Conservation (phyloP, 2,329 filamentous ascomycete genomes). For the Clonostachys sp. region DNA sequence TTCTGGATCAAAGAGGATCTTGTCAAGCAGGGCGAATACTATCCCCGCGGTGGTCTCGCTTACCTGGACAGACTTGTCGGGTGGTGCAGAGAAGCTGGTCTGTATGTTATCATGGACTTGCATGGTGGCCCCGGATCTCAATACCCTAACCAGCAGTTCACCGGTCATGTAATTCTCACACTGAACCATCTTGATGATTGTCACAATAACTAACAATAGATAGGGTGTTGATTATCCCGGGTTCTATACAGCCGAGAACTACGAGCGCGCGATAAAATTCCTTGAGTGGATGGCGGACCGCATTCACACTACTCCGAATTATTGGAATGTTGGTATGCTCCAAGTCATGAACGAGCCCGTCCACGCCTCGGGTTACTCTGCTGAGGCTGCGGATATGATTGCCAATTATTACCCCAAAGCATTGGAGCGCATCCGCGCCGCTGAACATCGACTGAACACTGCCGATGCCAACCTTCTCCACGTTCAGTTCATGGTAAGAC, state of each 20-base stretch:
- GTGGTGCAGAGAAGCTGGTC: constrained; percentile 39
- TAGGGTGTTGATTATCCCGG: constrained; percentile 19
- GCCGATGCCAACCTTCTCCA: constrained; percentile 38
- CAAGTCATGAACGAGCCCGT: constrained; percentile 53
- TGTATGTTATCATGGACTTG: constrained; percentile 50
- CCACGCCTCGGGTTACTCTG: background rate
- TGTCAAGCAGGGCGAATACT: constrained; percentile 24
- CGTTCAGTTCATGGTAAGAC: constrained; percentile 40
- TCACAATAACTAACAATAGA: background rate
- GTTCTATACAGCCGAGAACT: constrained; percentile 54
- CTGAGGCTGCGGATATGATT: constrained; percentile 1
- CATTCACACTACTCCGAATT: constrained; percentile 41
- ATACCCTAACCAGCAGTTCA: constrained; percentile 24
- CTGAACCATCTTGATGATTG: background rate
- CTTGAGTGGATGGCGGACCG: constrained; percentile 48
- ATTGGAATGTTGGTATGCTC: constrained; percentile 53
- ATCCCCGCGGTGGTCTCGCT: constrained; percentile 22
- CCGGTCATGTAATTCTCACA: constrained; percentile 20
- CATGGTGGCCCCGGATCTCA: constrained; percentile 49
- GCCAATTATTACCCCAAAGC: constrained; percentile 1
- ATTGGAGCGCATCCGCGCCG: constrained; percentile 33
- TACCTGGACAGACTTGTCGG: constrained; percentile 40
- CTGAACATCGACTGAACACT: constrained; percentile 37
- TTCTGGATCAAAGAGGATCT: constrained; percentile 50
- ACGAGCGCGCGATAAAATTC: constrained; percentile 47